Evolutionary conservation across 2,329 filamentous ascomycete genomes (phyloP).

Genomic region (Ascocoryne sarcoides): DNA sequence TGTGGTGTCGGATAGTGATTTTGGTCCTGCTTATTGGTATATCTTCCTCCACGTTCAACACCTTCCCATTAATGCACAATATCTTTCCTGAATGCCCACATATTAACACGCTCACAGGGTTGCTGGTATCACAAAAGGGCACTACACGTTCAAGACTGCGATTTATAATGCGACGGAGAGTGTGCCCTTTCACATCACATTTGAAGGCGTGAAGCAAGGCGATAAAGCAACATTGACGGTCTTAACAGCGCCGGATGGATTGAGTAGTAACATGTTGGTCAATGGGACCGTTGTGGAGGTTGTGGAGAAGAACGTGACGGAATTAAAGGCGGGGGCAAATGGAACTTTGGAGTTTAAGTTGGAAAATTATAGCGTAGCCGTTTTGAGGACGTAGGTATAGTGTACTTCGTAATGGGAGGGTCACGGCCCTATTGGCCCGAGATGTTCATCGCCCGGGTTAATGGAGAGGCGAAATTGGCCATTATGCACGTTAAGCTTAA

Average conservation of each 20-base stretch:
- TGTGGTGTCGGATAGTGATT: conserved; percentile 28
- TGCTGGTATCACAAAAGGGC: conserved; percentile 35
- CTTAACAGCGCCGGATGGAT: conserved; percentile 30
- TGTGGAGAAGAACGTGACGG: conserved; percentile 6
- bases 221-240: conserved; percentile 36
- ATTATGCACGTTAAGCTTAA: too few species aligned
- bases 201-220: conserved; percentile 35
- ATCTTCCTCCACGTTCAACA: too few species aligned
- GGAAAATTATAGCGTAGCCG: conserved; percentile 17
- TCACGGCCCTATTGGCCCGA: too few species aligned
- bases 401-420: too few species aligned
- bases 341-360: conserved; percentile 17
- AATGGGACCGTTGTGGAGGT: conserved; percentile 9
- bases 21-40: conserved; percentile 41
- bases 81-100: too few species aligned
- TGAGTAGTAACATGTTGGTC: conserved; percentile 10
- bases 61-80: too few species aligned
- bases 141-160: conserved; percentile 41
- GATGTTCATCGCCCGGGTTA: too few species aligned
- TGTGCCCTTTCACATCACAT: conserved; percentile 37
- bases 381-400: conserved; percentile 18
- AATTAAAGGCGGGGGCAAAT: conserved; percentile 8
- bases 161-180: conserved; percentile 43
- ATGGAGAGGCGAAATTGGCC: too few species aligned
- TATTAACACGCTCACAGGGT: too few species aligned